Evolutionary conservation across 768 basidiomycete species (phyloP).

Genomic region (Phallus indusiatus): DNA sequence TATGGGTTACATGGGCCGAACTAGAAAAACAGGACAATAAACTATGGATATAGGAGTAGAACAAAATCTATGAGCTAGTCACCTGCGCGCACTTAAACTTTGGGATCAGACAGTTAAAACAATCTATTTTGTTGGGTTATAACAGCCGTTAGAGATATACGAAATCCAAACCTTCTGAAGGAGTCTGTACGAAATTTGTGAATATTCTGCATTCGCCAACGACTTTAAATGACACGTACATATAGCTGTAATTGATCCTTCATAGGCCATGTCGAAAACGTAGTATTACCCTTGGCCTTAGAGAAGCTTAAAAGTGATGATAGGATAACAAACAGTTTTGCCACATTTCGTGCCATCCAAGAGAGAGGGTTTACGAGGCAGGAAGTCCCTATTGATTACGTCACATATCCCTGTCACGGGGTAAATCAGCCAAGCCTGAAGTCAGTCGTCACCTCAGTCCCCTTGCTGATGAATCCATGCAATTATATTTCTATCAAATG

Average conservation of each 20-base stretch:
- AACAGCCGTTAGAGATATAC: not conserved
- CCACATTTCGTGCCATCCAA: not conserved
- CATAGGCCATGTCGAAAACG: not conserved
- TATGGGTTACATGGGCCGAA: conserved; percentile 85
- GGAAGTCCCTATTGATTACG: not conserved
- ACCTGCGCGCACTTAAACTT: conserved; percentile 84
- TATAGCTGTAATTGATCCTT: not conserved
- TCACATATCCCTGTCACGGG: too few relatives aligned
- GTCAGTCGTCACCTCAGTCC: too few relatives aligned
- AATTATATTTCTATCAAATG: too few relatives aligned
- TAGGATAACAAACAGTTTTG: not conserved
- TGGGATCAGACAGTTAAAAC: conserved; percentile 94
- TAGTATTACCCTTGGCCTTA: not conserved
- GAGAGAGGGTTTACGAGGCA: not conserved
- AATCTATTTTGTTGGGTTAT: conserved; percentile 21
- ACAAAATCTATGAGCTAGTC: not conserved
- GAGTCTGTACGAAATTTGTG: not conserved
- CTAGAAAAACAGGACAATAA: conserved; percentile 11
- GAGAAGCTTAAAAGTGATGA: not conserved
- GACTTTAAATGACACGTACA: not conserved
- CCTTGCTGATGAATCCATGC: too few relatives aligned
- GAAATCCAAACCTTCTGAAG: conserved; percentile 2
- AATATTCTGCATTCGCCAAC: not conserved
- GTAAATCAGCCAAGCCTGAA: too few relatives aligned
- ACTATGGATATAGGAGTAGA: not conserved